Evolutionary conservation across 2,329 filamentous ascomycete species (phyloP), one percentile per base, ranked within the genome.

Genomic region (Talaromyces verruculosus): DNA sequence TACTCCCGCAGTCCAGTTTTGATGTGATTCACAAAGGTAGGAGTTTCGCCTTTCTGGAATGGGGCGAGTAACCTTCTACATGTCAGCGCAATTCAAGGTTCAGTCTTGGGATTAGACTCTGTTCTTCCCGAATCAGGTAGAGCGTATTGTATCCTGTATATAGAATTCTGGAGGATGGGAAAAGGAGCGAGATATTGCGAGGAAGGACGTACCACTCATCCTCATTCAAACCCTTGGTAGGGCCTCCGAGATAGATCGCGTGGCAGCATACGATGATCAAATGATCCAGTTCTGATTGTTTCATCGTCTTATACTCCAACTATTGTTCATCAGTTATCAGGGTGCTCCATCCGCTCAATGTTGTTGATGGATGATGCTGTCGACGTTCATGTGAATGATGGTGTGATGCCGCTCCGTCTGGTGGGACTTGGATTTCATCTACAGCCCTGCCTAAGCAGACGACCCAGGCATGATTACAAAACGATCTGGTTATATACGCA

Each of bases 181-280:
- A 15, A 30, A 51, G 7, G 35, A 53, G 17, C 1, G 15, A 37
- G 28, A 15, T 33, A n/a, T 47, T 5, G 30, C 30, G 8, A 13
- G 10, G n/a, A 22, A 30, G 17, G 8, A 65, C 70, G 65, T 66
- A 80, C 88, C 89, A 91, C 74, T 91, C 87, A 5, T 79, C 68
- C 73, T 90, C 87, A 67, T 84, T 79, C 22, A 74, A 68, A 39
- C 88, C 88, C 1, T 77, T 76, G 1, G 78, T 77, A 1, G 83
- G 80, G 0, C 88, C 87, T 30, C 88, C 88, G 15, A 83, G 78
- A 83, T 90, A 96, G 66, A 94, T 91, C 33, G 88, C 91, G 78
- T 96, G 92, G 75, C 92, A 93, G 81, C 92, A 95, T 61, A 96
- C 89, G 58, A 96, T 80, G 61, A 96, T 86, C 11, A 96, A 84